Base-by-base conservation (phyloP, 306 rosid genomes). In the Casuarina cunninghamiana region DNA sequence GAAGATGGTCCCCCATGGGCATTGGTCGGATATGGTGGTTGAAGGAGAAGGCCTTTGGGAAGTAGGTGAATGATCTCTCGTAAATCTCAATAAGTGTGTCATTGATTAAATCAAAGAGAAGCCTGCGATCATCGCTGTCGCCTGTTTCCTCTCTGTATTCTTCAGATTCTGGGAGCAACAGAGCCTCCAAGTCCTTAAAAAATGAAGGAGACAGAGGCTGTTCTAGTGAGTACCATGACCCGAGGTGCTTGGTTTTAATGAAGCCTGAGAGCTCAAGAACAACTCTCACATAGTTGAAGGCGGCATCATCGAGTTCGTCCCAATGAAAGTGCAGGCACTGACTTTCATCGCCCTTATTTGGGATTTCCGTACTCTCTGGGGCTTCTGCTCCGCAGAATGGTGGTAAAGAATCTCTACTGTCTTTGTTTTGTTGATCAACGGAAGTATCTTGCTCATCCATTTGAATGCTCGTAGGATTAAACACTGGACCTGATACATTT, bases 181-280 rank as follows among this genome's bases (percentile, higher is more conserved):
- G 49, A 8, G 37, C 57, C 70, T 93, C 92, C 70, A 89, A 10
- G 10, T 86, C 90, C 74, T 73, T 81, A 81, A 86, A 87, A 10
- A 87, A 66, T 35, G 88, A 77, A 19, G 89, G 86, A 78, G 77
- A 81, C 49, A 92, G 78, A 3, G 92, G 92, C 62, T 87, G 86
- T 80, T 87, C 93, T 60, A 63, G 71, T 35, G 88, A 83, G 82
- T 86, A 75, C 81, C 79, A 74, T 80, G 71, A 71, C 78, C 83
- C 90, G 26, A 32, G 75, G 39, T 78, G 45, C 43, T 87, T 97
- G 42, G 79, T 61, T 71, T 76, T 85, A 55, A 78, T 81, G 80
- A 89, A 87, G 80, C 93, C 92, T 2, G 91, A 93, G 54, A 81
- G 53, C 71, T 93, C 90, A 69, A 93, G 91, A 73, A 93, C 72